Evolutionary conservation across 2,329 filamentous ascomycete species (phyloP).

Genomic region (Lachnellula hyalina): DNA sequence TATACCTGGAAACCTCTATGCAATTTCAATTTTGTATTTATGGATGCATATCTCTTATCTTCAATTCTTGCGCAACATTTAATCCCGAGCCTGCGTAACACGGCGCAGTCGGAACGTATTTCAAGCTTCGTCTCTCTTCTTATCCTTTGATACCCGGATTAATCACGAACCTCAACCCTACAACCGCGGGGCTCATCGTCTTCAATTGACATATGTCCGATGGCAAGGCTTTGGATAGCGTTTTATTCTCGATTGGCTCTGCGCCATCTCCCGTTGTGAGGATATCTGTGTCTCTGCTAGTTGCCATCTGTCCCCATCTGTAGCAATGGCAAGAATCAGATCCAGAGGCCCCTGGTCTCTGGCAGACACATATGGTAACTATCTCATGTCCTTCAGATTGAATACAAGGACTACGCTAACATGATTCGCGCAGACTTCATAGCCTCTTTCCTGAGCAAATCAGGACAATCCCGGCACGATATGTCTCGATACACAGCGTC

Average conservation of each 20-base stretch:
- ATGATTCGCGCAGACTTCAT: conserved; percentile 25
- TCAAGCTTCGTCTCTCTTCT: background rate
- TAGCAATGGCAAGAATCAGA: conserved; percentile 13
- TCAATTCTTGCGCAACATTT: background rate
- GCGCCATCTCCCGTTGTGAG: conserved; percentile 3
- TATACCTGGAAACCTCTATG: no score
- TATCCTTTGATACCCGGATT: background rate
- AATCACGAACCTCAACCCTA: background rate
- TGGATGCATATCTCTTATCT: no score
- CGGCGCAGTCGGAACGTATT: background rate
- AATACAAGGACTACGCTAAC: background rate
- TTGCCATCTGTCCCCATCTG: background rate
- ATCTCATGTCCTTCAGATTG: background rate
- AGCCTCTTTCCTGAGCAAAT: conserved; percentile 23
- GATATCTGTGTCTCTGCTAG: background rate
- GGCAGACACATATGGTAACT: conserved; percentile 30
- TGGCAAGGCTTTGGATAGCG: conserved; percentile 6
- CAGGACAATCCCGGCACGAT: conserved; percentile 1
- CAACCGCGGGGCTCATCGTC: background rate
- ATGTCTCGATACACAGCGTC: conserved; percentile 1
- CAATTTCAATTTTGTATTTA: no score
- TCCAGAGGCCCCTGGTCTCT: conserved; percentile 23
- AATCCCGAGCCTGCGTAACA: no score
- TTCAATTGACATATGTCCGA: conserved; percentile 3
- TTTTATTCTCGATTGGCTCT: conserved; percentile 12